Evolutionary conservation across 2,329 filamentous ascomycete genomes (phyloP), one percentile per base, ranked within the genome.

Genomic region (Talaromyces sp.): DNA sequence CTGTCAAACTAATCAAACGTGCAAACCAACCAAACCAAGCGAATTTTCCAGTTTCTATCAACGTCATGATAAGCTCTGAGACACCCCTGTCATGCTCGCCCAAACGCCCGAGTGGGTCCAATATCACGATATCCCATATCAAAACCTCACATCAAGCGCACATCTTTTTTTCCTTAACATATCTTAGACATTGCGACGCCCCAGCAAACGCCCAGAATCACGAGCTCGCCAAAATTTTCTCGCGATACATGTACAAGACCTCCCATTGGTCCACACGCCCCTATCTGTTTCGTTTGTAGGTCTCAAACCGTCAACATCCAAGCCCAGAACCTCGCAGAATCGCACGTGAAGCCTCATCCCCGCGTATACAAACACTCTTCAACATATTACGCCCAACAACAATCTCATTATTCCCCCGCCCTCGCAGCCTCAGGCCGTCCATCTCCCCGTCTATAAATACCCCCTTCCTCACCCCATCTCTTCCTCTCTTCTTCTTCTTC

Each of bases 391-490:
- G n/a, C 31, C 10, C 31, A 22, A 35, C 14, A 4, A 16, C 16
- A n/a, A n/a, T 19, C 14, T 11, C 27, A 35, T 1, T 16, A 1
- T 6, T 11, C 31, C 10, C 8, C 50, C 50, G 31, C 10, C 27
- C 31, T 39, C 22, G n/a, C 16, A n/a, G 56, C 56, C 56, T 58
- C 19, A 43, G 56, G 56, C 56, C 10, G 2, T 7, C 31, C 50
- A 54, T 35, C 37, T 11, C 33, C 33, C n/a, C 41, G 45, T 43
- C 47, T 65, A 65, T 65, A 65, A 22, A 62, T 39, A 54, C 35
- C 39, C 45, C 41, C 56, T 16, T 57, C 22, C 16, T 27, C 22
- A 31, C 3, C 16, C 37, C 45, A 22, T 10, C 41, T 50, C 45
- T 57, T 48, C 39, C 11, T 57, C 48, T 47, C 13, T 60, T n/a